A percentile compares a stretch with the other conserved stretches of the same genome.
phyloP scores from a whole-genome alignment of 1,139 yeast genomes.

The Kodamaea derodonti region DNA sequence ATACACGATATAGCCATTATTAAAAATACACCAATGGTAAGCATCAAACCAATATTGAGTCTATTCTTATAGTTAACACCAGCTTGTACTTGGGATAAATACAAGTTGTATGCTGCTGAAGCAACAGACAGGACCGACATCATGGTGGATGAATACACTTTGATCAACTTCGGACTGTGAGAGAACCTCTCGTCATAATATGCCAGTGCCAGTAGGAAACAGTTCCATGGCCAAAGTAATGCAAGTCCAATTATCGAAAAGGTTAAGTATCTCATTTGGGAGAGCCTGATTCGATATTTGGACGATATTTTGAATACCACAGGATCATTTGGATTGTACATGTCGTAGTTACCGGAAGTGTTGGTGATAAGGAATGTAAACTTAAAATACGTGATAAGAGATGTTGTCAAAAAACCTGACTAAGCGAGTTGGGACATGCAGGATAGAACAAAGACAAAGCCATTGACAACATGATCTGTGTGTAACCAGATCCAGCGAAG shows the following conservation, averaged over 20 bases:
- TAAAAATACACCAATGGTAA: conserved; percentile 55
- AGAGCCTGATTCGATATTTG: conserved; percentile 19
- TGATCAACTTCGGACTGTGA: conserved; percentile 49
- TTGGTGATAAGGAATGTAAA: not conserved
- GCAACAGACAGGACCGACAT: conserved; percentile 84
- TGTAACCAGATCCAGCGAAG: no score
- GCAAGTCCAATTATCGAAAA: conserved; percentile 72
- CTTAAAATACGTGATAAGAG: no score
- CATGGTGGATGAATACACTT: conserved; percentile 74
- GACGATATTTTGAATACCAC: conserved; percentile 20
- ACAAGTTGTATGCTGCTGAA: conserved; percentile 56
- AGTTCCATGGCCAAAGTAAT: conserved; percentile 95
- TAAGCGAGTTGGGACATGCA: no score
- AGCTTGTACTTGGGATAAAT: conserved; percentile 64
- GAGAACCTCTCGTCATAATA: conserved; percentile 69
- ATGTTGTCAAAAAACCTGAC: no score
- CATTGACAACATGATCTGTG: no score
- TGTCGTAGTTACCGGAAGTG: no score
- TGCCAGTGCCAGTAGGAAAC: conserved; percentile 80
- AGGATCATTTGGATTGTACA: conserved; percentile 13
- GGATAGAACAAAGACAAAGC: no score
- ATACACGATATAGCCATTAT: conserved; percentile 50
- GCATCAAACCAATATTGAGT: conserved; percentile 53
- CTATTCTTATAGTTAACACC: conserved; percentile 61
- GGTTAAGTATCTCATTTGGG: conserved; percentile 53